phyloP scores from a whole-genome alignment of 2,329 filamentous ascomycete species.

The Stagonosporopsis tanaceti region DNA sequence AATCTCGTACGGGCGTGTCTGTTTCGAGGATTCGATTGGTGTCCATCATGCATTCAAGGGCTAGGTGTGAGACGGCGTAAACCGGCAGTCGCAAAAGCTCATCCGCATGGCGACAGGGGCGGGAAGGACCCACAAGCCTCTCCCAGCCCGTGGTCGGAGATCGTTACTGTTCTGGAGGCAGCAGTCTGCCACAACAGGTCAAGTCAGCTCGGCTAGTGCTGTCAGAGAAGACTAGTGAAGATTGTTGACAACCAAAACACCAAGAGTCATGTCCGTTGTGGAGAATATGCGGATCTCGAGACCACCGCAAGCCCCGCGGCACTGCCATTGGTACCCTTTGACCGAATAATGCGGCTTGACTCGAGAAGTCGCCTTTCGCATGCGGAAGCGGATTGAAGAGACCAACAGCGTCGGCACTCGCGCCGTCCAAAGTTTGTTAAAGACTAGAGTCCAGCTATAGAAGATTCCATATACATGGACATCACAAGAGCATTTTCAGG shows the following conservation, averaged over 20 bases:
- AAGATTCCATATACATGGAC: background rate
- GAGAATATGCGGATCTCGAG: constrained; percentile 14
- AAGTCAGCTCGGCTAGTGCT: constrained; percentile 4
- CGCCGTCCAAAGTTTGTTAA: constrained; percentile 10
- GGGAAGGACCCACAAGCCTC: constrained; percentile 18
- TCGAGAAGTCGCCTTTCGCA: background rate
- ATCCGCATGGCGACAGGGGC: constrained; percentile 18
- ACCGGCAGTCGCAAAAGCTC: constrained; percentile 8
- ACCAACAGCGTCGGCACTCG: constrained; percentile 1
- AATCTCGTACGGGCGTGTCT: background rate
- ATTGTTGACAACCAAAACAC: background rate
- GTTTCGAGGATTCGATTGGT: background rate
- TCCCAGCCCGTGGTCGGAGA: constrained; percentile 11
- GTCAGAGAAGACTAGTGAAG: background rate
- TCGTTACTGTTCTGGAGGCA: background rate
- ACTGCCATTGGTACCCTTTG: constrained; percentile 1
- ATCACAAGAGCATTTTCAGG: background rate
- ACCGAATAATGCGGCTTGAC: constrained; percentile 3
- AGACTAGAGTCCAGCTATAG: background rate
- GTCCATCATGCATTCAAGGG: background rate
- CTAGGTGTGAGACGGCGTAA: constrained; percentile 3
- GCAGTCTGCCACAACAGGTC: background rate
- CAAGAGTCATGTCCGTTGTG: constrained; percentile 15
- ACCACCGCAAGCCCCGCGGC: constrained; percentile 20
- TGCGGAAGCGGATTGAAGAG: constrained; percentile 12